Percentiles rank a stretch among this genome's conserved stretches.
These are phyloP conservation scores for Podaxis carcinomalis DNA, from an alignment of 768 basidiomycete species.

Conservation along the genomic window DNA sequence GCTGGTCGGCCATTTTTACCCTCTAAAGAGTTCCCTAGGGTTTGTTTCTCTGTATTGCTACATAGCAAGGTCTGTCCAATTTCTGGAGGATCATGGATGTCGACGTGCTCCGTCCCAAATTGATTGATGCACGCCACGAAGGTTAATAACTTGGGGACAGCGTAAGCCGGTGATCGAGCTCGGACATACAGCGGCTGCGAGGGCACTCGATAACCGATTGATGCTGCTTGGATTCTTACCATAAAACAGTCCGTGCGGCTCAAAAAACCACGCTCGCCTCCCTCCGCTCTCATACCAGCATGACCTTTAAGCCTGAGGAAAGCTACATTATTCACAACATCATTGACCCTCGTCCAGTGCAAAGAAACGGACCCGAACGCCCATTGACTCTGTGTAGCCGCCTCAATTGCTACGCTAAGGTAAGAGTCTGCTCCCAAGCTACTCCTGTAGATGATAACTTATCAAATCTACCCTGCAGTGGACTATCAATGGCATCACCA, in stretches of 20 bases:
- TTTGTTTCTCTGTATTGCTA: no score
- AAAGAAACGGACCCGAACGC: conserved; percentile 8
- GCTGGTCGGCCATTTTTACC: no score
- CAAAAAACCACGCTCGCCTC: not conserved
- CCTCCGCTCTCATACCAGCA: not conserved
- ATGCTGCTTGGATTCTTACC: not conserved
- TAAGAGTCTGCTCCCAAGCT: not conserved
- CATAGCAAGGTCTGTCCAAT: no score
- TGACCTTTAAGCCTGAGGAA: conserved; percentile 5
- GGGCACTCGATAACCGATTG: not conserved
- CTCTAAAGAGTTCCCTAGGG: no score
- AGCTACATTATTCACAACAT: conserved; percentile 10
- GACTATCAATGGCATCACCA: not conserved
- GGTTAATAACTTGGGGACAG: not conserved
- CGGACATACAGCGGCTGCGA: not conserved
- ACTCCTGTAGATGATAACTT: not conserved
- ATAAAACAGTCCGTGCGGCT: not conserved
- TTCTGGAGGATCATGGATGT: no score
- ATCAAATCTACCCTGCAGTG: not conserved
- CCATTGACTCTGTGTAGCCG: not conserved
- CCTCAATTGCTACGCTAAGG: conserved; percentile 1
- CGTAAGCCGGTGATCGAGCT: not conserved
- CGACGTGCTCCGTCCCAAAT: no score
- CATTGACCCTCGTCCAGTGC: conserved; percentile 6
- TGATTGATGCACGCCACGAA: not conserved